Base-by-base conservation (phyloP, 2,329 filamentous ascomycete species). In the Aspergillus thermomutatus region DNA sequence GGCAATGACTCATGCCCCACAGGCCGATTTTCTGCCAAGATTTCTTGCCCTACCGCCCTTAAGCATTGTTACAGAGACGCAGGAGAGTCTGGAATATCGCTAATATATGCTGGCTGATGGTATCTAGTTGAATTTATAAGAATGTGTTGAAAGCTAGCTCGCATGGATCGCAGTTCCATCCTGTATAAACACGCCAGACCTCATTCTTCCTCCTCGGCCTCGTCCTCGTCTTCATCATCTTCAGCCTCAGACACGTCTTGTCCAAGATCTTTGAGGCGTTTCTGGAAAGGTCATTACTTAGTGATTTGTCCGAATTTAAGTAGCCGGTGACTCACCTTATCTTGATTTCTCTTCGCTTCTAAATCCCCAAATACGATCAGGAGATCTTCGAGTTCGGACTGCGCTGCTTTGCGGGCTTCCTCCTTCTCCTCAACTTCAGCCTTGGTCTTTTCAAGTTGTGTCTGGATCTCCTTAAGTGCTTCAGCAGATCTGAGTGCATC, bases 291-390 rank as follows among this genome's bases (percentile, higher is more conserved):
- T 37, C 14, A 54, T 25, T 45, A 9, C 11, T 31, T 28, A 53
- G 59, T 31, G 58, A 53, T 54, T 49, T 54, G 17, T 34, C 34
- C 23, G 41, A 10, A 37, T n/a, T 19, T 14, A 37, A 19, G 31
- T 11, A 8, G 34, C 25, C 7, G 28, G 9, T 54, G 55, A 70
- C 81, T 63, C 75, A 89, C 88, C 82, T 90, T 93, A 69, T 93
- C 91, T 64, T 84, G 85, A 45, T 82, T 81, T 50, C 86, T 80
- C 75, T 92, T 93, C 53, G 91, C 88, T 72, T 94, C 90, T 19
- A 92, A 69, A 68, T 94, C 90, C 14, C 85, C 86, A 72, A 92
- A 91, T 4, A 94, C 87, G 77, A 93, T 89, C 37, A 94, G 77
- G 53, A 93, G 79, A 71, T 94, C 90, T 64, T 94, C 90, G 48